These are phyloP conservation scores for Rutstroemia sydowiana DNA, from an alignment of 2,329 filamentous ascomycete genomes.

Conservation along the genomic window DNA sequence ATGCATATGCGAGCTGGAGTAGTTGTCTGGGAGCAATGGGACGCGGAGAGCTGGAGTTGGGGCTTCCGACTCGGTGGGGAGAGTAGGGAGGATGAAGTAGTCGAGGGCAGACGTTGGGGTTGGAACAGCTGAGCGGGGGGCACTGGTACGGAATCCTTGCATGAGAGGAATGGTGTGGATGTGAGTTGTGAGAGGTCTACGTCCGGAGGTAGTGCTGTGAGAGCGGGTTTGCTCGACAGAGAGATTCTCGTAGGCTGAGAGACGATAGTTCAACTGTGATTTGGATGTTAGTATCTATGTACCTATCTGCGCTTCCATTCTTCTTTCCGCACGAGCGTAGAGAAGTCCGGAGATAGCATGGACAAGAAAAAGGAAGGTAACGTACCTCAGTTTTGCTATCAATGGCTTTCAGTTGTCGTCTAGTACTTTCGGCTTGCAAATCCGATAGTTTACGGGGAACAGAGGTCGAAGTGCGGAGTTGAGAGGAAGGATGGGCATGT, in stretches of 20 bases:
- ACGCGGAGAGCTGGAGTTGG: constrained; percentile 38
- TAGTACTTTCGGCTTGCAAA: constrained; percentile 22
- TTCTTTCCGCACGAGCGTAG: too few relatives aligned
- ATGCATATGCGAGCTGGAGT: not conserved
- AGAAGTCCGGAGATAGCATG: not conserved
- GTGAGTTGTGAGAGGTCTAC: constrained; percentile 31
- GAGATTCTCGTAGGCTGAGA: constrained; percentile 22
- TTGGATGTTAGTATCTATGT: constrained; percentile 5
- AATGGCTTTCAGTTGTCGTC: constrained; percentile 18
- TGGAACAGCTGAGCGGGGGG: constrained; percentile 33
- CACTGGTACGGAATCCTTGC: constrained; percentile 52
- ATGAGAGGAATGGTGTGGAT: constrained; percentile 47
- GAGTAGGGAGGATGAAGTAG: constrained; percentile 45
- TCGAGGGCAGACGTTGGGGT: constrained; percentile 33
- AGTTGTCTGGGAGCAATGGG: constrained; percentile 53
- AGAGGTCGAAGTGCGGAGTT: constrained; percentile 21
- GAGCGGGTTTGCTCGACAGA: too few relatives aligned
- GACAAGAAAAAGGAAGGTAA: not conserved
- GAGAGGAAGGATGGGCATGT: constrained; percentile 18
- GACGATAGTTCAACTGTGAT: constrained; percentile 23
- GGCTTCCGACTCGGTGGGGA: constrained; percentile 25
- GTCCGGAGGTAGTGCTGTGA: constrained; percentile 28
- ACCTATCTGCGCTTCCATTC: too few relatives aligned
- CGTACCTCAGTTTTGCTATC: constrained; percentile 27
- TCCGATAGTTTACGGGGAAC: constrained; percentile 24